These are phyloP conservation scores for Pelargonium citronellum DNA, from an alignment of 441 rosid genomes.

Conservation along the genomic window DNA sequence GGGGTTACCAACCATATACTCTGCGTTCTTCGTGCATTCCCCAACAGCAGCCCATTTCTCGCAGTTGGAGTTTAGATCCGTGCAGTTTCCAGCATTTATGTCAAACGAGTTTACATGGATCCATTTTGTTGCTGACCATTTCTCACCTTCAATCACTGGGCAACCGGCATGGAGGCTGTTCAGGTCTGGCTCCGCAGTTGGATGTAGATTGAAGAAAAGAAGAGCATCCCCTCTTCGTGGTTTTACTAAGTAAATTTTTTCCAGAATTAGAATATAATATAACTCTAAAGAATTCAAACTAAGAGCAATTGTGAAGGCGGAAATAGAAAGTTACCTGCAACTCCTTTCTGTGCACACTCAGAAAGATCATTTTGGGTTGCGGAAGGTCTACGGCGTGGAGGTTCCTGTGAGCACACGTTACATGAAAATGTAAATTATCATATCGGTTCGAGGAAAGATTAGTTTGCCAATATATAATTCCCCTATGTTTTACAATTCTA, in stretches of 20 bases:
- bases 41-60: slow-evolving; percentile 92
- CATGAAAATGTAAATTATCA: slow-evolving; percentile 10
- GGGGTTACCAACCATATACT: slow-evolving; percentile 72
- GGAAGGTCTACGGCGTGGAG: slow-evolving; percentile 47
- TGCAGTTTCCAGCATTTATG: slow-evolving; percentile 58
- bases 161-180: slow-evolving; percentile 86
- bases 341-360: slow-evolving; percentile 84
- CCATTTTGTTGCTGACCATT: slow-evolving; percentile 99
- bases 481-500: no score
- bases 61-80: slow-evolving; percentile 61
- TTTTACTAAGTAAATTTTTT: slow-evolving; percentile 45
- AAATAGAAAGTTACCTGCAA: slow-evolving; percentile 52
- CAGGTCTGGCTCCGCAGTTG: slow-evolving; percentile 67
- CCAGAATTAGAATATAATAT: slow-evolving; percentile 8
- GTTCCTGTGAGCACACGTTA: slow-evolving; percentile 43
- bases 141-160: slow-evolving; percentile 92
- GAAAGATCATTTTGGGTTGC: slow-evolving; percentile 55
- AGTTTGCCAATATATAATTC: no score
- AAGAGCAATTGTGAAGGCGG: background rate
- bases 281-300: slow-evolving; percentile 12
- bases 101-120: slow-evolving; percentile 85
- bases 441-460: no score
- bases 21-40: slow-evolving; percentile 73
- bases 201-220: slow-evolving; percentile 77
- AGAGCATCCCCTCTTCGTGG: slow-evolving; percentile 82